These are phyloP conservation scores for Trametes elegans DNA, from an alignment of 768 basidiomycete genomes.

Conservation along the genomic window DNA sequence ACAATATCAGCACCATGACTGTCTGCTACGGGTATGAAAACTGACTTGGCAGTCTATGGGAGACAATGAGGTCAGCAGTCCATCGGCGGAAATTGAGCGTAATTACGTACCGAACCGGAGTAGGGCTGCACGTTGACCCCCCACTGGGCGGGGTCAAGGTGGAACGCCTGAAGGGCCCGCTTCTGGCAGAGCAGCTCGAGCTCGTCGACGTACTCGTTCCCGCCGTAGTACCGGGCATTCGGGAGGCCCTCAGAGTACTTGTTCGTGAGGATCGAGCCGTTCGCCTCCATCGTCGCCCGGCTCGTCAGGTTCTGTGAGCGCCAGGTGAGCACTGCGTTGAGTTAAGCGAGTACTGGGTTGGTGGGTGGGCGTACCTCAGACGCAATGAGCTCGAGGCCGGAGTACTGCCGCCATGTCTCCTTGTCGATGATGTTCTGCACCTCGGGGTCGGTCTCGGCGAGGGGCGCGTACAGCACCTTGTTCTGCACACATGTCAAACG, in stretches of 20 bases:
- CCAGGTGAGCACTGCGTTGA: neutral
- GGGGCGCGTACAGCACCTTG: conserved; percentile 83
- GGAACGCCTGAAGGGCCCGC: conserved; percentile 94
- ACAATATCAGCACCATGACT: conserved; percentile 11
- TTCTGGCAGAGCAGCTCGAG: conserved; percentile 93
- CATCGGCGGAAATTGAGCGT: neutral
- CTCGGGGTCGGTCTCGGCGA: conserved; percentile 91
- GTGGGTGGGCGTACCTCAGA: conserved; percentile 69
- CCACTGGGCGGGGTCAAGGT: conserved; percentile 91
- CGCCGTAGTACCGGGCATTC: conserved; percentile 94
- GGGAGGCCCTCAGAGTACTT: conserved; percentile 99
- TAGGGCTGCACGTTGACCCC: conserved; percentile 99
- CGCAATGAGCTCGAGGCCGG: conserved; percentile 97
- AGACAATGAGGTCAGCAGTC: conserved; percentile 1
- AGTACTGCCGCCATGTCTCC: conserved; percentile 98
- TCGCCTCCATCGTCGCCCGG: conserved; percentile 94
- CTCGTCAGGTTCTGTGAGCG: conserved; percentile 91
- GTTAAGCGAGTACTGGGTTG: neutral
- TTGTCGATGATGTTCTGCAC: conserved; percentile 98
- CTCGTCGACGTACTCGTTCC: conserved; percentile 97
- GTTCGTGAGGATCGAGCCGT: conserved; percentile 98
- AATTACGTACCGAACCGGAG: conserved; percentile 76
- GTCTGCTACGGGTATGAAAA: neutral
- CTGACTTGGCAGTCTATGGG: conserved; percentile 82
- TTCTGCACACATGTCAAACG: conserved; percentile 54